phyloP scores from a whole-genome alignment of 805 yeast genomes.

The Candida cerambycidarum region DNA sequence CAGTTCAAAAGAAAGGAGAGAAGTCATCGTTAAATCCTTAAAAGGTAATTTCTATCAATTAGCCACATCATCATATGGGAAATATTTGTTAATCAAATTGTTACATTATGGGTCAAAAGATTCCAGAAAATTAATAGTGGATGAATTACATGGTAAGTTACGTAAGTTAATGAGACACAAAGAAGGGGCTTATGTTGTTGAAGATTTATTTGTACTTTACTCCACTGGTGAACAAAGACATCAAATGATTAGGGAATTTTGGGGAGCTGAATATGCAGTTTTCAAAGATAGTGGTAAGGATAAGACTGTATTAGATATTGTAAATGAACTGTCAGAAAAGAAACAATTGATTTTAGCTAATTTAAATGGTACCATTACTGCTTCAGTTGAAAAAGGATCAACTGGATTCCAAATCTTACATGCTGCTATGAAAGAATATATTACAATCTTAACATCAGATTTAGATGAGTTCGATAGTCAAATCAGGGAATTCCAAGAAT shows the following conservation, averaged over 20 bases:
- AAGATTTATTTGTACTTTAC: constrained; percentile 84
- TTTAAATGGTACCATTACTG: constrained; percentile 77
- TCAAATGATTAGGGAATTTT: constrained; percentile 93
- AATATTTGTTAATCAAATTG: constrained; percentile 82
- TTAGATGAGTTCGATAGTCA: constrained; percentile 49
- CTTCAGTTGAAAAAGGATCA: constrained; percentile 93
- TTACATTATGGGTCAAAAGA: constrained; percentile 89
- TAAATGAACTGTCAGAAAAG: constrained; percentile 71
- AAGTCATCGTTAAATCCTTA: constrained; percentile 61
- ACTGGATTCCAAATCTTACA: constrained; percentile 95
- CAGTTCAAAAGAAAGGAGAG: constrained; percentile 77
- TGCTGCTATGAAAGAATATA: constrained; percentile 92
- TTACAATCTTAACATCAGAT: constrained; percentile 63
- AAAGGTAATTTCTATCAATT: constrained; percentile 76
- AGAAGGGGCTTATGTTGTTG: constrained; percentile 98
- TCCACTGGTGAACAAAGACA: constrained; percentile 80
- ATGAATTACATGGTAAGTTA: constrained; percentile 87
- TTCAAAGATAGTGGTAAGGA: constrained; percentile 74
- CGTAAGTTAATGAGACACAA: constrained; percentile 93
- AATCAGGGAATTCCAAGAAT: constrained; percentile 76
- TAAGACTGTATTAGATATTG: constrained; percentile 63
- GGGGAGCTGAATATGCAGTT: constrained; percentile 94
- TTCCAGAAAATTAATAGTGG: constrained; percentile 69
- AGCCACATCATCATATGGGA: constrained; percentile 93
- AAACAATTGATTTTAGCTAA: constrained; percentile 72